A percentile compares a stretch with the other conserved stretches of the same genome.
These are phyloP conservation scores for Kazachstania africana DNA, from an alignment of 805 yeast species.

Conservation along the genomic window DNA sequence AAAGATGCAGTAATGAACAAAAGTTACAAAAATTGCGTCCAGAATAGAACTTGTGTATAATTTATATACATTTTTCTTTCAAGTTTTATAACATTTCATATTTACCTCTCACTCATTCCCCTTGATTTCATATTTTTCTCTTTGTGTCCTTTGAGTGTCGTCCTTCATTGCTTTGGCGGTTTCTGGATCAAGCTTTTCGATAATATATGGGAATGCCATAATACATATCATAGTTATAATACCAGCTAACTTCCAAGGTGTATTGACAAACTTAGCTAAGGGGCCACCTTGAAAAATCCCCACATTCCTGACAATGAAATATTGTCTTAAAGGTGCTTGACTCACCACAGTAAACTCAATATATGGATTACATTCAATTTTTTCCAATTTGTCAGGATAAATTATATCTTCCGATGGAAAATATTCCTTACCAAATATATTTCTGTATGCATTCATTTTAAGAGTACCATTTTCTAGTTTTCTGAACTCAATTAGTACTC, in stretches of 20 bases:
- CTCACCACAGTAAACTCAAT: conserved; percentile 17
- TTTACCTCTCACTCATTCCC: neutral
- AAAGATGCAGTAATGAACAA: conserved; percentile 29
- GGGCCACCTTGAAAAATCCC: conserved; percentile 29
- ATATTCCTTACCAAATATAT: conserved; percentile 24
- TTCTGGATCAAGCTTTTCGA: conserved; percentile 33
- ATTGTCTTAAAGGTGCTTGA: conserved; percentile 24
- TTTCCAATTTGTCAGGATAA: conserved; percentile 21
- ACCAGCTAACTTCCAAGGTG: conserved; percentile 29
- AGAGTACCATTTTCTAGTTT: conserved; percentile 11
- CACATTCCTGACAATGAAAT: conserved; percentile 23
- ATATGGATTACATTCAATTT: conserved; percentile 11
- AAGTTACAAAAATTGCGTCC: conserved; percentile 5
- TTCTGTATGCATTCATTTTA: conserved; percentile 16
- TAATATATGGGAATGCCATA: conserved; percentile 24
- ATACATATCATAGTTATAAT: conserved; percentile 19
- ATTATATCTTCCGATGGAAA: conserved; percentile 24
- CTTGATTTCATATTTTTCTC: conserved; percentile 13
- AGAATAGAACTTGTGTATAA: conserved; percentile 1
- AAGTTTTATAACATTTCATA: too few species aligned
- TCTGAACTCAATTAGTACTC: conserved; percentile 18
- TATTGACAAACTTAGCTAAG: conserved; percentile 26
- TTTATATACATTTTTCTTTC: neutral
- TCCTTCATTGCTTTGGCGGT: conserved; percentile 26
- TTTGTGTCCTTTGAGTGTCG: conserved; percentile 18